Evolutionary conservation across 495 filamentous ascomycete species (phyloP), one percentile per base, ranked within the genome.

Genomic region (Aspergillus bridgeri): DNA sequence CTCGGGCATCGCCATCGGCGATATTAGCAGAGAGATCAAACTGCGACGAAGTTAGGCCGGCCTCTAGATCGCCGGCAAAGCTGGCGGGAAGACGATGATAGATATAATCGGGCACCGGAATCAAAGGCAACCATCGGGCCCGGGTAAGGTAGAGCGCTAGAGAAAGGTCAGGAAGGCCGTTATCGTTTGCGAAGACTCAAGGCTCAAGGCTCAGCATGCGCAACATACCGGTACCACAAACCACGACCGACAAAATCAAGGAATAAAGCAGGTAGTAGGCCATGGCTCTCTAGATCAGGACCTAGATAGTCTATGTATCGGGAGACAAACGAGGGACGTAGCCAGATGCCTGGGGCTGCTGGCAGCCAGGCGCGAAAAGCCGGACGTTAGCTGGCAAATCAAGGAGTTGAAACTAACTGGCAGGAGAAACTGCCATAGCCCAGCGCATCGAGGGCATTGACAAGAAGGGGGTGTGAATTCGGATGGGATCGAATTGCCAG

Each of bases 1-100:
- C 81, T 54, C 94, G 82, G 5, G 74, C 73, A 69, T 98, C 95
- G 20, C 86, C 87, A 24, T 79, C 82, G 24, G 83, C 84, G 19
- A 98, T 72, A 75, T 98, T 98, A 22, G 80, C 81, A 23, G 76
- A 65, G 43, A 98, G 81, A 65, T 96, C 87, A 69, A 98, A 98
- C 47, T 85, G 85, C 47, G 77, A 80, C 45, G 88, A 92, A 51
- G 85, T 88, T 25, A 98, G 79, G 18, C 94, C 94, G 20, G 89
- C 83, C 69, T 96, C 92, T 43, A 92, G 81, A 73, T 98, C 94
- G 49, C 76, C 83, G 38, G 72, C 77, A 72, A 98, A 96, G 60
- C 82, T 83, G 3, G 80, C 74, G 0, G 90, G 89, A 13, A 97
- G 81, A 25, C 81, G 86, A 54, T 85, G 70, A 75, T 97, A 98